phyloP scores from a whole-genome alignment of 116 monocot genomes.

The Zostera marina region DNA sequence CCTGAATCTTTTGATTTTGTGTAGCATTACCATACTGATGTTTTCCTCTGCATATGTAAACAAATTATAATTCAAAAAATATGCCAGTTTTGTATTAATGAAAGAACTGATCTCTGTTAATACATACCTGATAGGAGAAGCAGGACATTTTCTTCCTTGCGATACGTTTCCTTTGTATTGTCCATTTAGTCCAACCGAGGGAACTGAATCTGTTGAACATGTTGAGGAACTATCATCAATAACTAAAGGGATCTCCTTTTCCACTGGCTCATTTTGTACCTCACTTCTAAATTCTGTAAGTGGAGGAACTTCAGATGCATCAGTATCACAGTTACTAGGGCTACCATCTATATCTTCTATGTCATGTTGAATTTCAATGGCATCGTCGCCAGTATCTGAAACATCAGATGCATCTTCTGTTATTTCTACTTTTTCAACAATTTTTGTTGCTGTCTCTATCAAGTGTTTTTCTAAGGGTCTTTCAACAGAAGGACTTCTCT shows the following conservation, averaged over 20 bases:
- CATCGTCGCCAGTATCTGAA: constrained; percentile 40
- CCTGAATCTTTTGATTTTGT: constrained; percentile 4
- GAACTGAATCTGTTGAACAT: constrained; percentile 54
- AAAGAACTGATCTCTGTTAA: background rate
- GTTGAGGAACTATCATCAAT: constrained; percentile 48
- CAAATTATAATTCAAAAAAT: background rate
- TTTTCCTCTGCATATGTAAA: constrained; percentile 30
- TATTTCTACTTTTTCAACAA: constrained; percentile 24
- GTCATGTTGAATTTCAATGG: constrained; percentile 33
- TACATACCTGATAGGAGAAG: constrained; percentile 33
- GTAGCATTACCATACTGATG: constrained; percentile 20
- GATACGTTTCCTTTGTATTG: constrained; percentile 28
- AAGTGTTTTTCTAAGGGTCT: constrained; percentile 17
- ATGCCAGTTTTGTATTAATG: background rate
- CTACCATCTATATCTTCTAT: constrained; percentile 28
- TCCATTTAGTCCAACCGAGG: constrained; percentile 31
- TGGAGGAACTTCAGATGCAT: constrained; percentile 32
- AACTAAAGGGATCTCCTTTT: constrained; percentile 21
- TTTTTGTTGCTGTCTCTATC: constrained; percentile 1
- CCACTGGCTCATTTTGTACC: constrained; percentile 22
- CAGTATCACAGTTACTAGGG: constrained; percentile 47
- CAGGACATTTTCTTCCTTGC: constrained; percentile 14
- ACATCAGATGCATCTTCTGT: constrained; percentile 43
- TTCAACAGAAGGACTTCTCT: constrained; percentile 20
- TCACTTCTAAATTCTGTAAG: constrained; percentile 12